Percentiles rank a stretch among this genome's conserved stretches.
Evolutionary conservation across 2,329 filamentous ascomycete species (phyloP).

Genomic region (Ceratocystis colombiana): DNA sequence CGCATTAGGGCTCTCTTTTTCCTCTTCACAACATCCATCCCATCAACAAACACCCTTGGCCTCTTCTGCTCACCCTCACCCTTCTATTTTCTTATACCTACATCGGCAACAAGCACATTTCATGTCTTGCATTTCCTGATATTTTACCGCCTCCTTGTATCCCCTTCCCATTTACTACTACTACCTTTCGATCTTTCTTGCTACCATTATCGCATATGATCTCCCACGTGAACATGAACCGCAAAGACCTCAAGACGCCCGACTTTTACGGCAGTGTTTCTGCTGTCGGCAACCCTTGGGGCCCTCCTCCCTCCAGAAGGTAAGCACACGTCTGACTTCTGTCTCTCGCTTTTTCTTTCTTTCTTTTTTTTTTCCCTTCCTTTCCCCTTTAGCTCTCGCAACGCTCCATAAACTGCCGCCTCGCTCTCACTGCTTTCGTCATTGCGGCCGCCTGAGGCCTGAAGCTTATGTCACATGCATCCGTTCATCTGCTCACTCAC

Average conservation of each 20-base stretch:
- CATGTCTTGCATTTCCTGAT: slow-evolving; percentile 10
- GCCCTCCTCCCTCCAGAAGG: slow-evolving; percentile 23
- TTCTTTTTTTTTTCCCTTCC: neutral
- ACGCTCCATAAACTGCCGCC: neutral
- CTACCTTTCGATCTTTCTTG: slow-evolving; percentile 5
- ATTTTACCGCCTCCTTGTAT: neutral
- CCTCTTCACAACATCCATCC: neutral
- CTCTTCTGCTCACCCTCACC: neutral
- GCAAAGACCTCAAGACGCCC: slow-evolving; percentile 26
- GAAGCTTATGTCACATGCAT: neutral
- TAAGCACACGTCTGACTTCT: slow-evolving; percentile 17
- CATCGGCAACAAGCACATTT: neutral
- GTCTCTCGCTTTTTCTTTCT: neutral
- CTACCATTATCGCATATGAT: slow-evolving; percentile 7
- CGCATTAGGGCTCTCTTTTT: slow-evolving; percentile 15
- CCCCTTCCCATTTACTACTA: neutral
- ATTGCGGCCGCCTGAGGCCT: neutral
- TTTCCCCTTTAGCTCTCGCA: neutral
- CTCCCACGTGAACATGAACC: slow-evolving; percentile 24
- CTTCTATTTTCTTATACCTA: slow-evolving; percentile 2
- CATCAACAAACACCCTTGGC: neutral
- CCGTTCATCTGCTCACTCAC: neutral
- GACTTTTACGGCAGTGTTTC: slow-evolving; percentile 23
- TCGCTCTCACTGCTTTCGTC: neutral
- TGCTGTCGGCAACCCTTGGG: slow-evolving; percentile 24